A percentile compares a stretch with the other conserved stretches of the same genome.
Conservation (phyloP, 805 yeast genomes). For the Kuraishia piskuri region DNA sequence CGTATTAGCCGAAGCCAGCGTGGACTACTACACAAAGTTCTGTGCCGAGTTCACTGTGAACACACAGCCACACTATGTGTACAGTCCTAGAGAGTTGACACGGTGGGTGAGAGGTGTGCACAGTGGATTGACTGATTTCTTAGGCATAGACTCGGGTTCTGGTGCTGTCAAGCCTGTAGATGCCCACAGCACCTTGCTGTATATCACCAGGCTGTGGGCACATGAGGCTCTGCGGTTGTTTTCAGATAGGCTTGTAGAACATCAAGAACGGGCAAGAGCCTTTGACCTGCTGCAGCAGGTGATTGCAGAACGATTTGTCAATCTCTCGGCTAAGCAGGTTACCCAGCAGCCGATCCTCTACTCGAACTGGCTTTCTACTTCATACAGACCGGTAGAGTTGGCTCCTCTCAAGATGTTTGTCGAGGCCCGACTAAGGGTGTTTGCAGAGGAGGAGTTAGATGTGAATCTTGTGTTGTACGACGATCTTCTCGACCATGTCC, state of each 20-base stretch:
- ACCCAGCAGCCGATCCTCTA: slow-evolving; percentile 49
- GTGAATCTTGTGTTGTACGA: slow-evolving; percentile 54
- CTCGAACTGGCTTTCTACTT: slow-evolving; percentile 66
- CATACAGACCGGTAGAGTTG: slow-evolving; percentile 47
- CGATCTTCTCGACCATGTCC: slow-evolving; percentile 62
- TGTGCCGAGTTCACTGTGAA: slow-evolving; percentile 27
- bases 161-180: slow-evolving; percentile 12
- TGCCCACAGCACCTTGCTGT: slow-evolving; percentile 27
- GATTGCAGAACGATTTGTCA: slow-evolving; percentile 36
- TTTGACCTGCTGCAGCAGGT: slow-evolving; percentile 23
- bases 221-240: slow-evolving; percentile 78
- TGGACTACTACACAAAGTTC: slow-evolving; percentile 46
- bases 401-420: slow-evolving; percentile 45
- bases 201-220: slow-evolving; percentile 59
- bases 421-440: slow-evolving; percentile 53
- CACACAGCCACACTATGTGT: slow-evolving; percentile 53
- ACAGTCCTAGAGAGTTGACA: slow-evolving; percentile 87
- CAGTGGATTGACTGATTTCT: slow-evolving; percentile 23
- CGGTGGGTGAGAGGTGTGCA: slow-evolving; percentile 78
- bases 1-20: slow-evolving; percentile 55
- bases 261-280: slow-evolving; percentile 42
- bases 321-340: slow-evolving; percentile 24
- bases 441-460: slow-evolving; percentile 72
- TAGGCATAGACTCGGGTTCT: neutral
- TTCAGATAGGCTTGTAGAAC: slow-evolving; percentile 54